Evolutionary conservation across 371 early-diverging fungal genomes (phyloP).

Genomic region (Zopfochytrium polystomum): DNA sequence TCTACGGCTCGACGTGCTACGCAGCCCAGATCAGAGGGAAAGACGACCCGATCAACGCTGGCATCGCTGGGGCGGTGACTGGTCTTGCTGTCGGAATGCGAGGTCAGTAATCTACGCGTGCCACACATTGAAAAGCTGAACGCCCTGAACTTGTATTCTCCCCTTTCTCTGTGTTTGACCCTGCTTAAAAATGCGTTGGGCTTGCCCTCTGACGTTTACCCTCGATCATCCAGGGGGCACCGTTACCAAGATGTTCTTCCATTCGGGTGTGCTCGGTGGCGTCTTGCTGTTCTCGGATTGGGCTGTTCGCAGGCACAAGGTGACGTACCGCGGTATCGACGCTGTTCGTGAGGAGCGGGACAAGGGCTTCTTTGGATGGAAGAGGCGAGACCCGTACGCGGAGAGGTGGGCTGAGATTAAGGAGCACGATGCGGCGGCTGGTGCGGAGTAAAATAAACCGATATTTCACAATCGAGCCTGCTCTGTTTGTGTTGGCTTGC

Average conservation of each 20-base stretch:
- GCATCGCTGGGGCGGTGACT: constrained; percentile 21
- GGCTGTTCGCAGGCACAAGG: constrained; percentile 3
- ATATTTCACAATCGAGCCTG: no score
- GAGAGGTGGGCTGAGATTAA: constrained; percentile 23
- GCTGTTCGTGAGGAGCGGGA: not conserved
- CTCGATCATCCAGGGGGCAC: constrained; percentile 12
- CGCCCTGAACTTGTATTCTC: not conserved
- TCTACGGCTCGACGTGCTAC: constrained; percentile 2
- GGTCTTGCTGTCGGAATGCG: constrained; percentile 20
- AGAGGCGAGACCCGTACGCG: constrained; percentile 26
- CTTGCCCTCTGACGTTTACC: not conserved
- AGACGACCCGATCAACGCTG: constrained; percentile 29
- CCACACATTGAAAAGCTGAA: not conserved
- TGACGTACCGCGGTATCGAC: not conserved
- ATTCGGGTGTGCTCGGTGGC: constrained; percentile 6
- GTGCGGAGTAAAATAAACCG: not conserved
- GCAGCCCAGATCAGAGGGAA: constrained; percentile 20
- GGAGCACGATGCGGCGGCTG: constrained; percentile 16
- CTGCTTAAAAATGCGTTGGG: not conserved
- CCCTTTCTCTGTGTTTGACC: not conserved
- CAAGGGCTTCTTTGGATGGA: constrained; percentile 6
- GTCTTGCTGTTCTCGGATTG: constrained; percentile 12
- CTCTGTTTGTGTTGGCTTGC: no score
- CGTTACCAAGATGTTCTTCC: constrained; percentile 12
- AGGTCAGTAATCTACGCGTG: not conserved